A percentile compares a stretch with the other conserved stretches of the same genome.
Conservation (phyloP, 2,329 filamentous ascomycete genomes). For the Cladophialophora immunda region DNA sequence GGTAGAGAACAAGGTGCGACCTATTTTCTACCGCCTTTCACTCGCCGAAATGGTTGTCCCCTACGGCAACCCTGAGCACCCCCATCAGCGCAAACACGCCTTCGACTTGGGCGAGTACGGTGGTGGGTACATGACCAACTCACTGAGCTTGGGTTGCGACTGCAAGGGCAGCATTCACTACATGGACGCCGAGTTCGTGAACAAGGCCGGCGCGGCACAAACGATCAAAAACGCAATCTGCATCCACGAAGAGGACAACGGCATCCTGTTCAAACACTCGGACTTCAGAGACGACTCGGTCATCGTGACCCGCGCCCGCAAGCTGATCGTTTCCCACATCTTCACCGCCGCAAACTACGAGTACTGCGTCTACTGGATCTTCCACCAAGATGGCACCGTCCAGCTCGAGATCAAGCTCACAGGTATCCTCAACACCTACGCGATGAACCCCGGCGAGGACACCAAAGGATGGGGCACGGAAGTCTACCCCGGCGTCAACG, state of each 20-base stretch:
- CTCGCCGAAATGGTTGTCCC: constrained; percentile 94
- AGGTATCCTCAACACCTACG: constrained; percentile 90
- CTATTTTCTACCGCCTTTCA: constrained; percentile 88
- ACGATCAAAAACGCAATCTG: constrained; percentile 94
- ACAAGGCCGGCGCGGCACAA: constrained; percentile 71
- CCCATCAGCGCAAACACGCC: constrained; percentile 59
- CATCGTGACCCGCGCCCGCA: constrained; percentile 84
- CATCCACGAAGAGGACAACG: constrained; percentile 92
- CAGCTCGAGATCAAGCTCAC: constrained; percentile 93
- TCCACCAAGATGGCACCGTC: constrained; percentile 90
- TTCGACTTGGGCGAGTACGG: constrained; percentile 59
- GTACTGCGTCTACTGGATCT: constrained; percentile 87
- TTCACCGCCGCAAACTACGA: constrained; percentile 98
- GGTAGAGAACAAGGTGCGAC: constrained; percentile 69
- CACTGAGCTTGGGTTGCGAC: constrained; percentile 56
- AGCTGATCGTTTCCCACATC: constrained; percentile 87
- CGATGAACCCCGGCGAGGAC: constrained; percentile 81
- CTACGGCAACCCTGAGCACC: constrained; percentile 62
- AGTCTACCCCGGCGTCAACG: constrained; percentile 89
- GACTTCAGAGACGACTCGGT: constrained; percentile 91
- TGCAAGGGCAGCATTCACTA: constrained; percentile 94
- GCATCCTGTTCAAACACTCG: constrained; percentile 92
- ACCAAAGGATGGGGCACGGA: constrained; percentile 89
- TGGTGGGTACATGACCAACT: constrained; percentile 60
- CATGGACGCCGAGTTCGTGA: constrained; percentile 78